Percentiles rank a stretch among this genome's conserved stretches.
Evolutionary conservation across 176 grass and related monocot genomes (phyloP).

Genomic region (Themeda triandra): DNA sequence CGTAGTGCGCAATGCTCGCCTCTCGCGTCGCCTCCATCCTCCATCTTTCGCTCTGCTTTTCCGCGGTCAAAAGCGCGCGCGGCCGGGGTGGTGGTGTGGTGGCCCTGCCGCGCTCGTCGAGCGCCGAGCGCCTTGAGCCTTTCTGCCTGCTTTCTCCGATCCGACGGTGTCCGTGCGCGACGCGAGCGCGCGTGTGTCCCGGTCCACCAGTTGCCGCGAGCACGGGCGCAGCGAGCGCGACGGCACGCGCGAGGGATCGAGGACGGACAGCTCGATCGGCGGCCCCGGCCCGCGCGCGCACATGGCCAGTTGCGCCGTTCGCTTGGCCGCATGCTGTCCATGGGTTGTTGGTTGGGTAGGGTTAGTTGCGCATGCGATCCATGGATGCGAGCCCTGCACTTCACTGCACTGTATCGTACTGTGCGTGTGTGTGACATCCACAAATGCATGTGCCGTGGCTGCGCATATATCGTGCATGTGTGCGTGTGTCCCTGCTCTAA

Average conservation of each 20-base stretch:
- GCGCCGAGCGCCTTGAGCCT: no score
- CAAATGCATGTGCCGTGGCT: not conserved
- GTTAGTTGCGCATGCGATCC: not conserved
- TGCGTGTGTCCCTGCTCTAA: no score
- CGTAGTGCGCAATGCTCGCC: not conserved
- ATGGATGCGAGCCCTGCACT: not conserved
- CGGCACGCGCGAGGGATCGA: not conserved
- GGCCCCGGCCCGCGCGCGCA: not conserved
- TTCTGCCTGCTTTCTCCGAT: not conserved
- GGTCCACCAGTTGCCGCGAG: not conserved
- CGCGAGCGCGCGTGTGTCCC: not conserved
- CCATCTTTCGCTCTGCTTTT: not conserved
- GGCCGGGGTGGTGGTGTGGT: not conserved
- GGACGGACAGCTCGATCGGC: not conserved
- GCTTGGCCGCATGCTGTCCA: not conserved
- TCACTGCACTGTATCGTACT: no score
- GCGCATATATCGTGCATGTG: not conserved
- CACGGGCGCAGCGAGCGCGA: not conserved
- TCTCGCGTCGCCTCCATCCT: no score
- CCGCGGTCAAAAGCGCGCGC: conserved; percentile 18
- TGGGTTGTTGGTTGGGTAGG: not conserved
- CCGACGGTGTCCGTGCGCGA: no score
- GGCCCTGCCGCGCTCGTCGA: no score
- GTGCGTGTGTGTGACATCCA: not conserved
- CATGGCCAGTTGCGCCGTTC: not conserved